These are phyloP conservation scores for Pyricularia sp. DNA, from an alignment of 2,329 filamentous ascomycete genomes.

Conservation along the genomic window DNA sequence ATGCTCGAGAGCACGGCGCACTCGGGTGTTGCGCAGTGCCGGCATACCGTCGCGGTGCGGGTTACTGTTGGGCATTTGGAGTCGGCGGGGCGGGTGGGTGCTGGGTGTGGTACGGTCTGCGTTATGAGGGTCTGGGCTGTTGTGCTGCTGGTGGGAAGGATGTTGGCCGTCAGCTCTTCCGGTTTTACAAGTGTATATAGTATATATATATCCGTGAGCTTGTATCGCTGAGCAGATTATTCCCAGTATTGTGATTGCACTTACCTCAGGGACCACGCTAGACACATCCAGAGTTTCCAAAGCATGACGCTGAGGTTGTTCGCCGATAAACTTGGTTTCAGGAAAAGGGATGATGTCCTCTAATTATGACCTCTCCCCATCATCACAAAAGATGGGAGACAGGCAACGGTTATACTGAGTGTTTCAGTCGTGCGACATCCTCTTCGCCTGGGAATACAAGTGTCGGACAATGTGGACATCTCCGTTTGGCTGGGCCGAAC, in stretches of 20 bases:
- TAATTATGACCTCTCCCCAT: not conserved
- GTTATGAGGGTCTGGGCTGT: not conserved
- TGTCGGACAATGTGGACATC: not conserved
- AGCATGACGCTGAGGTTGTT: not conserved
- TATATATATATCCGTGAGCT: not conserved
- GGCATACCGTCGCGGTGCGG: slow-evolving; percentile 7
- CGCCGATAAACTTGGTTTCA: not conserved
- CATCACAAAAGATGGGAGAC: not conserved
- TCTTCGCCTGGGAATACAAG: not conserved
- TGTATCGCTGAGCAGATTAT: too few species aligned
- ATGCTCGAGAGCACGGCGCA: slow-evolving; percentile 5
- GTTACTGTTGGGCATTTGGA: slow-evolving; percentile 8
- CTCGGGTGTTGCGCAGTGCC: not conserved
- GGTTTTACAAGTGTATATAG: not conserved
- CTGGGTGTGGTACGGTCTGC: not conserved
- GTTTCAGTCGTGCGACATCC: not conserved
- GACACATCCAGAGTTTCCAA: not conserved
- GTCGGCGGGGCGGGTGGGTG: not conserved
- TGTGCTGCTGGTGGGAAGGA: not conserved
- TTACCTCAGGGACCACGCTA: not conserved
- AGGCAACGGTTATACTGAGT: not conserved
- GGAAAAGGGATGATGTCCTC: not conserved
- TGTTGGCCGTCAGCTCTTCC: not conserved
- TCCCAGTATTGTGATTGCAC: not conserved
- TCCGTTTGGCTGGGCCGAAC: not conserved